phyloP scores from a whole-genome alignment of 176 grass and related monocot species.

The Musa troglodytarum region DNA sequence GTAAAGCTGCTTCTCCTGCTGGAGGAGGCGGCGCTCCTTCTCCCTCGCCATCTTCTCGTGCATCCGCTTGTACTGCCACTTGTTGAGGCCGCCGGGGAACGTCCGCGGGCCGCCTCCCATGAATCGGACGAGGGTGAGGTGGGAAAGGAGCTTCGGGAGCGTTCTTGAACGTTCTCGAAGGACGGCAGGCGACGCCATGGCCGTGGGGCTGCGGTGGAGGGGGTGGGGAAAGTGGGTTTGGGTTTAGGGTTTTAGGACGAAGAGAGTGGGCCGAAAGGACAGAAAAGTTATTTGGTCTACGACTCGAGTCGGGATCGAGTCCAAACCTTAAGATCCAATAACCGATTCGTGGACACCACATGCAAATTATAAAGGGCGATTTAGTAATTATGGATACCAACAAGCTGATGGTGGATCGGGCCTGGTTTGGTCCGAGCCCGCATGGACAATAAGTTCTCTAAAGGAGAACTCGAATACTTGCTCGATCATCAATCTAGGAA shows the following conservation, averaged over 20 bases:
- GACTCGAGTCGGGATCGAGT: no score
- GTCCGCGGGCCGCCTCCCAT: constrained; percentile 79
- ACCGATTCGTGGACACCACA: no score
- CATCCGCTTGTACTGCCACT: constrained; percentile 92
- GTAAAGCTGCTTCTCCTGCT: constrained; percentile 81
- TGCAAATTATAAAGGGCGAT: no score
- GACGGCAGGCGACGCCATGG: constrained; percentile 11
- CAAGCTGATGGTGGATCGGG: no score
- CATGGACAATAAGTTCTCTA: no score
- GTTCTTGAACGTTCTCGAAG: constrained; percentile 8
- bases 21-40: constrained; percentile 60
- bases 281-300: no score
- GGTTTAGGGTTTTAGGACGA: constrained; percentile 32
- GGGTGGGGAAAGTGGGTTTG: background rate
- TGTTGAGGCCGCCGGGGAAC: constrained; percentile 69
- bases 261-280: background rate
- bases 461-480: no score
- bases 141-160: constrained; percentile 1
- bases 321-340: no score
- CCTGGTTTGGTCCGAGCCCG: no score
- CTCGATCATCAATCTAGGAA: no score
- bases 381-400: no score
- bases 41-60: constrained; percentile 76
- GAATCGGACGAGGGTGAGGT: background rate
- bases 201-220: background rate